A percentile compares a stretch with the other conserved stretches of the same genome.
Conservation (phyloP, 2,329 filamentous ascomycete genomes). For the Plectosphaerella cucumerina region DNA sequence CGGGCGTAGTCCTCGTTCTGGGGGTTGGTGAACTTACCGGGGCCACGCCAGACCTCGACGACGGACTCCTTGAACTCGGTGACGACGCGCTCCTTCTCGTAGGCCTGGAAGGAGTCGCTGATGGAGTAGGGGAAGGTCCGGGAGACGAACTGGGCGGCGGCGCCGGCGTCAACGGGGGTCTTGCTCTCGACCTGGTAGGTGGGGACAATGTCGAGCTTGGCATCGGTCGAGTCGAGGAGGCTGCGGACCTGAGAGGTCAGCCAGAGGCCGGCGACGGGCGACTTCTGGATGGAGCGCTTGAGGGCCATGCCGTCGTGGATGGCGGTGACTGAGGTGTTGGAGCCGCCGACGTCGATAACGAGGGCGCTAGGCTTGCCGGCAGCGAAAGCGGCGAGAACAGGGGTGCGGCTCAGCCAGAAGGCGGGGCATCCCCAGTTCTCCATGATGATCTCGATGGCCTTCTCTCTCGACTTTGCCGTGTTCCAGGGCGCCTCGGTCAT, state of each 20-base stretch:
- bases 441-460: constrained; percentile 93
- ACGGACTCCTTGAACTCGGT: constrained; percentile 98
- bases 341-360: constrained; percentile 86
- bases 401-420: constrained; percentile 87
- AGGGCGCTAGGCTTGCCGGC: constrained; percentile 90
- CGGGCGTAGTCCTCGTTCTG: constrained; percentile 76
- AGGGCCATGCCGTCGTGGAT: constrained; percentile 93
- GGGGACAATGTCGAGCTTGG: constrained; percentile 71
- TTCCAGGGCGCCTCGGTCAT: constrained; percentile 97
- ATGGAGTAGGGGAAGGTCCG: constrained; percentile 62
- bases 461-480: constrained; percentile 79
- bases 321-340: constrained; percentile 83
- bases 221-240: constrained; percentile 67
- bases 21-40: constrained; percentile 58
- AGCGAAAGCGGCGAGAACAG: constrained; percentile 86
- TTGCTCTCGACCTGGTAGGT: constrained; percentile 88
- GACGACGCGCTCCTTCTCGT: constrained; percentile 89
- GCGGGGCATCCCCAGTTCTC: constrained; percentile 94
- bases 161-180: constrained; percentile 79
- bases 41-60: constrained; percentile 87
- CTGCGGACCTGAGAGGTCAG: constrained; percentile 82
- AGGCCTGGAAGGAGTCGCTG: constrained; percentile 67
- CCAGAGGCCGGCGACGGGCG: constrained; percentile 83
- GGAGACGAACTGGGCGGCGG: constrained; percentile 71
- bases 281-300: constrained; percentile 83